Conservation (phyloP, 495 filamentous ascomycete genomes). For the Platismatia glauca region DNA sequence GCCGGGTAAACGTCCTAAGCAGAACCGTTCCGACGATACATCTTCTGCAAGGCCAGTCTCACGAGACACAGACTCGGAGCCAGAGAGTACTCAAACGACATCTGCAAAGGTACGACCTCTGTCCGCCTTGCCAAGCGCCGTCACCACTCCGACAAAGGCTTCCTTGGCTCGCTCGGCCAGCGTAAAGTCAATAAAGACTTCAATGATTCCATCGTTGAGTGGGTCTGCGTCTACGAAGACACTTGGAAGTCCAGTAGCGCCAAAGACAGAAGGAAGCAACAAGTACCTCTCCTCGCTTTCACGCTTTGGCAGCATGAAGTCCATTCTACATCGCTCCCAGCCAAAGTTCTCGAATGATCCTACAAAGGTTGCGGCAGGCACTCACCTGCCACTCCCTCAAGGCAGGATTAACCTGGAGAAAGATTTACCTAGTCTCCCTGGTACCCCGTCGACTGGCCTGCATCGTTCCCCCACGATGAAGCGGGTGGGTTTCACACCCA, state of each 20-base stretch:
- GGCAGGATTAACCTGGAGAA: slow-evolving; percentile 41
- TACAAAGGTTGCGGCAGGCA: slow-evolving; percentile 51
- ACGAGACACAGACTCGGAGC: slow-evolving; percentile 39
- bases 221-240: slow-evolving; percentile 40
- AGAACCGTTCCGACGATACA: slow-evolving; percentile 47
- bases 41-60: slow-evolving; percentile 46
- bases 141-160: slow-evolving; percentile 75
- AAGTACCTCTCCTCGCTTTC: slow-evolving; percentile 23
- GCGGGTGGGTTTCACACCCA: slow-evolving; percentile 52
- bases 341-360: slow-evolving; percentile 55
- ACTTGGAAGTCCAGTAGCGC: slow-evolving; percentile 11
- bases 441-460: slow-evolving; percentile 19
- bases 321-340: slow-evolving; percentile 52
- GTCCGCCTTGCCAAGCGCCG: slow-evolving; percentile 36
- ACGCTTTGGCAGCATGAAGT: slow-evolving; percentile 38
- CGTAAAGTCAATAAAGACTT: slow-evolving; percentile 46
- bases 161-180: slow-evolving; percentile 57
- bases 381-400: slow-evolving; percentile 44
- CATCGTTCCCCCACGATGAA: slow-evolving; percentile 42
- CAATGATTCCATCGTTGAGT: slow-evolving; percentile 46
- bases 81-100: slow-evolving; percentile 32
- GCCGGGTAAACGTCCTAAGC: slow-evolving; percentile 57
- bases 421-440: slow-evolving; percentile 30
- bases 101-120: slow-evolving; percentile 32
- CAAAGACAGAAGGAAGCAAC: slow-evolving; percentile 25